A percentile compares a stretch with the other conserved stretches of the same genome.
Evolutionary conservation across 495 filamentous ascomycete genomes (phyloP).

Genomic region (Tuber melanosporum): DNA sequence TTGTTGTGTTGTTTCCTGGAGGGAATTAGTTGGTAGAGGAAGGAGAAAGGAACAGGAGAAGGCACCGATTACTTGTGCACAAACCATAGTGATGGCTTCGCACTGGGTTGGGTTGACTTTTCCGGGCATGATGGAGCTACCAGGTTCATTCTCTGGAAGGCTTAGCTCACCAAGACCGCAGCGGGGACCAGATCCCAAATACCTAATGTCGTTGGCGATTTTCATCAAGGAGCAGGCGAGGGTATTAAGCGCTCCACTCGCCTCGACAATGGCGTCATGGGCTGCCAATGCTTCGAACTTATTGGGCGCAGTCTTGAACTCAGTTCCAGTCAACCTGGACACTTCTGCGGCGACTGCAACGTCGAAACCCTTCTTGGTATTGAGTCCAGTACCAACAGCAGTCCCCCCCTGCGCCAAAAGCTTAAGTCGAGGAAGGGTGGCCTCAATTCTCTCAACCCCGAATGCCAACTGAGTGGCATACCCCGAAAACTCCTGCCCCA

Average conservation of each 20-base stretch:
- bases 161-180: constrained; percentile 90
- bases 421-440: constrained; percentile 72
- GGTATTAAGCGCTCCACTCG: constrained; percentile 86
- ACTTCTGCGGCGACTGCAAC: constrained; percentile 87
- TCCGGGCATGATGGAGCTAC: constrained; percentile 95
- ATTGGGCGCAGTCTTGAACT: constrained; percentile 95
- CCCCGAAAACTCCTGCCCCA: constrained; percentile 96
- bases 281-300: constrained; percentile 98
- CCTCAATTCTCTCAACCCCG: constrained; percentile 81
- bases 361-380: constrained; percentile 94
- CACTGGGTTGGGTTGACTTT: constrained; percentile 99
- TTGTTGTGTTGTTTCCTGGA: constrained; percentile 68
- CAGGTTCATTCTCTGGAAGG: constrained; percentile 96
- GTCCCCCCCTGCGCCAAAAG: constrained; percentile 93
- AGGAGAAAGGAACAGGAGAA: constrained; percentile 2
- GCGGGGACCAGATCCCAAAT: constrained; percentile 89
- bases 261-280: constrained; percentile 93
- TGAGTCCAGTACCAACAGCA: constrained; percentile 93
- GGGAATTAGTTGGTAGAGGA: constrained; percentile 9
- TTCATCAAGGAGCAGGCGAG: constrained; percentile 90
- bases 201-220: constrained; percentile 96
- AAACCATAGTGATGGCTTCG: constrained; percentile 96
- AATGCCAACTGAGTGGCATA: constrained; percentile 91
- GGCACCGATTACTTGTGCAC: constrained; percentile 85
- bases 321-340: constrained; percentile 78